phyloP scores from a whole-genome alignment of 306 rosid species.

The Pyrus bretschneideri region DNA sequence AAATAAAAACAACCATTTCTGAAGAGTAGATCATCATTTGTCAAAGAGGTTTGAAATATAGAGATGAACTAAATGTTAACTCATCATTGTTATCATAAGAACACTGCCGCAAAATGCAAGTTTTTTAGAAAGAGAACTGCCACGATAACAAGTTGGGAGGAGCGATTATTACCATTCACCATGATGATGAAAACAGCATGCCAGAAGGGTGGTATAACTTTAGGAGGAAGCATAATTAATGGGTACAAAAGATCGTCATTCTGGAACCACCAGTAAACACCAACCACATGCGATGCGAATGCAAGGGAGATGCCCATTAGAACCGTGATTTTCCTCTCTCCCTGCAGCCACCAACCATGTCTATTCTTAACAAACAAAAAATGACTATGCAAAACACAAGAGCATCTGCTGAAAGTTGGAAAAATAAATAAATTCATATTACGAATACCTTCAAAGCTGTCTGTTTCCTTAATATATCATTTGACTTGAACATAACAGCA shows the following conservation, averaged over 20 bases:
- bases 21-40: neutral
- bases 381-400: neutral
- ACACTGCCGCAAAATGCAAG: neutral
- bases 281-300: conserved; percentile 68
- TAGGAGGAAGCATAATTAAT: conserved; percentile 87
- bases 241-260: conserved; percentile 82
- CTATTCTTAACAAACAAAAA: conserved; percentile 12
- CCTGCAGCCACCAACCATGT: conserved; percentile 55
- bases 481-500: conserved; percentile 86
- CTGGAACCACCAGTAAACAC: conserved; percentile 96
- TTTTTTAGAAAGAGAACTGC: neutral
- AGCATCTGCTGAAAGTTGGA: neutral
- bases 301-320: conserved; percentile 68
- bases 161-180: conserved; percentile 69
- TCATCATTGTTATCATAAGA: neutral
- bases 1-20: neutral
- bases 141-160: conserved; percentile 1
- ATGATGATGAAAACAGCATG: conserved; percentile 83
- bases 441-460: conserved; percentile 38
- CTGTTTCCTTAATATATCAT: conserved; percentile 81
- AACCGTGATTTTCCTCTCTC: conserved; percentile 81
- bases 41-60: neutral
- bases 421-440: neutral
- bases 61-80: neutral
- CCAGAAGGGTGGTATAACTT: conserved; percentile 90